Conservation (phyloP, 2,329 filamentous ascomycete species). For the Fusarium euwallaceae region DNA sequence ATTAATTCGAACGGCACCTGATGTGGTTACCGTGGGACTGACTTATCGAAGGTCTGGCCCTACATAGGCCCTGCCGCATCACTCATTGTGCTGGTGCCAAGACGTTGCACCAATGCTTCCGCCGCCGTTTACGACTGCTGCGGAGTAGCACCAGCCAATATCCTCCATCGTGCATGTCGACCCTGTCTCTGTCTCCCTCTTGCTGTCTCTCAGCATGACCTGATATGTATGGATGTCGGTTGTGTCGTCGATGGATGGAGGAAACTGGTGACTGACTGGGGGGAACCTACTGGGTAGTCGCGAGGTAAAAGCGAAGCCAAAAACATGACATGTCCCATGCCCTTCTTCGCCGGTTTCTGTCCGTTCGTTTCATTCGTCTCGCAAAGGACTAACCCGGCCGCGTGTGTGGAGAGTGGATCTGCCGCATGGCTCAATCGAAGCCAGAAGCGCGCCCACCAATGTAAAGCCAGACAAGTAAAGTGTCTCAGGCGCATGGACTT, state of each 20-base stretch:
- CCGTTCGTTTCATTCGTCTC: conserved; percentile 18
- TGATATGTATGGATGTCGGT: background rate
- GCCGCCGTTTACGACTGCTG: conserved; percentile 24
- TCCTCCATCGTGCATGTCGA: conserved; percentile 22
- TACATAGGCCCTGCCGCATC: background rate
- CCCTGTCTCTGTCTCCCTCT: conserved; percentile 18
- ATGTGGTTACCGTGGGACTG: background rate
- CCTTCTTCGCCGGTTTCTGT: conserved; percentile 9
- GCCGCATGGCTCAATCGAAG: conserved; percentile 2
- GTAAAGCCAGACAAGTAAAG: conserved; percentile 1
- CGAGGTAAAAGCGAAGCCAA: conserved; percentile 24
- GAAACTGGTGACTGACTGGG: conserved; percentile 27
- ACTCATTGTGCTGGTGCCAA: conserved; percentile 17
- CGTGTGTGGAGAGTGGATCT: conserved; percentile 11
- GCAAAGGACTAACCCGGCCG: conserved; percentile 14
- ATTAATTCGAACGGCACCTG: background rate
- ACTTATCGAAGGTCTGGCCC: conserved; percentile 6
- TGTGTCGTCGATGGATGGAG: background rate
- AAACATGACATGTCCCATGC: conserved; percentile 30
- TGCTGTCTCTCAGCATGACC: conserved; percentile 13
- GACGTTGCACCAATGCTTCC: conserved; percentile 36
- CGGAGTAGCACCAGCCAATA: conserved; percentile 12
- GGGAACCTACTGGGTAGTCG: background rate
- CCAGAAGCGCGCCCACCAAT: background rate
- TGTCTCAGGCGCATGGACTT: conserved; percentile 4